Conservation (phyloP, 495 filamentous ascomycete genomes). For the Chaetomium fimeti region DNA sequence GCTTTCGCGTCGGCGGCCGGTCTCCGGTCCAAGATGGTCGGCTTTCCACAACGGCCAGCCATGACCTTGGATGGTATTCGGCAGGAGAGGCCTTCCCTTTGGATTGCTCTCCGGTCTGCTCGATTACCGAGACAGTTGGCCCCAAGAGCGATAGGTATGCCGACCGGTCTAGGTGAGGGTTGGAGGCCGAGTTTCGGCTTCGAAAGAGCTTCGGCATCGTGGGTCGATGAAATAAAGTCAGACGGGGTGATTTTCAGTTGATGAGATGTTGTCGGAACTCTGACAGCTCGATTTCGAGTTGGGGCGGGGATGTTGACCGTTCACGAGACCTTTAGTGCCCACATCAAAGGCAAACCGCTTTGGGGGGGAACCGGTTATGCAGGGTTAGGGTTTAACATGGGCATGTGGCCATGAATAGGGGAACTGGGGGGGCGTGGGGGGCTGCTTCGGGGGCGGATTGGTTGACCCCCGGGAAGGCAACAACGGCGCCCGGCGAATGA, state of each 20-base stretch:
- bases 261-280: neutral
- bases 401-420: neutral
- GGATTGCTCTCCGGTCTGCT: neutral
- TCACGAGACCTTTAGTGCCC: constrained; percentile 5
- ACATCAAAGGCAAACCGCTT: constrained; percentile 4
- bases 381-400: constrained; percentile 16
- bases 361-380: neutral
- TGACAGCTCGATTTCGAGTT: neutral
- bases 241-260: neutral
- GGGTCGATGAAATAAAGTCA: neutral
- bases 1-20: constrained; percentile 32
- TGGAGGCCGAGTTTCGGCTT: constrained; percentile 11
- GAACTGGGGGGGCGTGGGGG: neutral
- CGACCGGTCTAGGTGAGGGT: constrained; percentile 17
- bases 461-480: too few species aligned
- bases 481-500: too few species aligned
- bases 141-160: constrained; percentile 35
- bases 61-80: constrained; percentile 22
- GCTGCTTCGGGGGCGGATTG: too few species aligned
- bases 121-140: neutral
- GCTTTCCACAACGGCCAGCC: constrained; percentile 29
- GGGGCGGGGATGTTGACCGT: constrained; percentile 1
- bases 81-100: constrained; percentile 8
- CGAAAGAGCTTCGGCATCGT: constrained; percentile 31
- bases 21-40: constrained; percentile 27